Percentiles rank a stretch among this genome's conserved stretches.
Conservation (phyloP, 306 rosid species). For the Cicer pinnatifidum region DNA sequence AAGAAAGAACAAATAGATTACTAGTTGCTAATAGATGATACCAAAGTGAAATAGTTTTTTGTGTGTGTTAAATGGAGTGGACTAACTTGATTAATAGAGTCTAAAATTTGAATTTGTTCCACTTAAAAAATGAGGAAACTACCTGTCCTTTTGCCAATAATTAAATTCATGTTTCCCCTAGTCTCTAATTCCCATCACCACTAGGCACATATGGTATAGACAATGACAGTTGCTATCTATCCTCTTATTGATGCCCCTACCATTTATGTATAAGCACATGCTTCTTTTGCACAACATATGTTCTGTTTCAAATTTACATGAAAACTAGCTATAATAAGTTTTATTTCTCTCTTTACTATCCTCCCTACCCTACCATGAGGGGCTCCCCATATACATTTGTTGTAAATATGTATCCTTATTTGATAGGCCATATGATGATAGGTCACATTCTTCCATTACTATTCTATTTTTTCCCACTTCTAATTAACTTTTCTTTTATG, state of each 20-base stretch:
- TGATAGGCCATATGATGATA: conserved; percentile 53
- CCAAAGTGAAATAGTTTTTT: conserved; percentile 12
- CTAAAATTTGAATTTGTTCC: no score
- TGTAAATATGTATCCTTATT: conserved; percentile 56
- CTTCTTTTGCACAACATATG: conserved; percentile 67
- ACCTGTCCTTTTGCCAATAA: conserved; percentile 46
- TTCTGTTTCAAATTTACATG: conserved; percentile 64
- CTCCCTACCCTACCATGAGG: conserved; percentile 68
- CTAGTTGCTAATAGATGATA: conserved; percentile 5
- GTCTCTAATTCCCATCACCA: conserved; percentile 52
- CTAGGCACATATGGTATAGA: conserved; percentile 65
- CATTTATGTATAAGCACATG: conserved; percentile 72
- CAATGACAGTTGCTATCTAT: conserved; percentile 75
- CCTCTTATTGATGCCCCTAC: conserved; percentile 68
- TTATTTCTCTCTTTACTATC: conserved; percentile 46
- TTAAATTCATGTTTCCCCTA: conserved; percentile 73
- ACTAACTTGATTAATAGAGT: no score
- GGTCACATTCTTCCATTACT: conserved; percentile 59
- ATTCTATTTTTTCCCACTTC: conserved; percentile 37
- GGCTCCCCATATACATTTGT: conserved; percentile 49
- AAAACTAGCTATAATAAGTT: conserved; percentile 48
- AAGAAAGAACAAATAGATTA: conserved; percentile 26
- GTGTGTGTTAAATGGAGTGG: no score
- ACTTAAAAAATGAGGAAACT: conserved; percentile 31
- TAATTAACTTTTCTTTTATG: conserved; percentile 35